Evolutionary conservation across 2,329 filamentous ascomycete species (phyloP), one percentile per base, ranked within the genome.

Genomic region (Ophiostoma triangulosporum): DNA sequence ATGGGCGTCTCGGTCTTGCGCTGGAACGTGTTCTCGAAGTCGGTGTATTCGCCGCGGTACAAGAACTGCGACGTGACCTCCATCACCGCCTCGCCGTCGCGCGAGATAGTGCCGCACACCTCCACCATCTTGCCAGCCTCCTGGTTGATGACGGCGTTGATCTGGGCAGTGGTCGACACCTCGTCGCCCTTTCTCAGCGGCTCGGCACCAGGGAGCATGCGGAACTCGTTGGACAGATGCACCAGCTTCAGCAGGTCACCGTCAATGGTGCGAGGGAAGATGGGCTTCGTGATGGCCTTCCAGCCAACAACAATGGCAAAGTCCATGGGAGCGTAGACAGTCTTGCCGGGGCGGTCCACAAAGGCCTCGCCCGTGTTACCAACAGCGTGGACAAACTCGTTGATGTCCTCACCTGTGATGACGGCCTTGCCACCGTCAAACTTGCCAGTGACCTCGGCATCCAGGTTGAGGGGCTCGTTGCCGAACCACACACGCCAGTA

Each of bases 41-140:
- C 94, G 54, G 79, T 86, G 72, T 98, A 98, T 29, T 77, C 76
- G 54, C 93, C 93, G 50, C 94, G 85, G 76, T 98, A 98, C 63
- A 98, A 70, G 78, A 98, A 98, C 69, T 98, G 93, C 58, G 89
- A 96, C 12, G 90, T 97, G 27, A 98, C 93, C 66, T 98, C 89
- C 93, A 98, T 98, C 58, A 98, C 88, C 6, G 89, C 77, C 67
- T 86, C 70, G 26, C 85, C 85, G 52, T 90, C 81, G 43, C 93
- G 85, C 52, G 79, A 84, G 63, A 98, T 95, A 6, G 93, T 98
- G 58, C 93, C 93, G 64, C 90, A 96, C n/a, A 98, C 91, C 70
- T 98, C 94, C 17, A 98, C 94, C 90, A 98, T 96, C 77, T 98
- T 98, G 48, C 93, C 93, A 56, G 93, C 89, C 14, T 95, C 89